These are phyloP conservation scores for Candida loeiensis DNA, from an alignment of 805 yeast genomes.

Conservation along the genomic window DNA sequence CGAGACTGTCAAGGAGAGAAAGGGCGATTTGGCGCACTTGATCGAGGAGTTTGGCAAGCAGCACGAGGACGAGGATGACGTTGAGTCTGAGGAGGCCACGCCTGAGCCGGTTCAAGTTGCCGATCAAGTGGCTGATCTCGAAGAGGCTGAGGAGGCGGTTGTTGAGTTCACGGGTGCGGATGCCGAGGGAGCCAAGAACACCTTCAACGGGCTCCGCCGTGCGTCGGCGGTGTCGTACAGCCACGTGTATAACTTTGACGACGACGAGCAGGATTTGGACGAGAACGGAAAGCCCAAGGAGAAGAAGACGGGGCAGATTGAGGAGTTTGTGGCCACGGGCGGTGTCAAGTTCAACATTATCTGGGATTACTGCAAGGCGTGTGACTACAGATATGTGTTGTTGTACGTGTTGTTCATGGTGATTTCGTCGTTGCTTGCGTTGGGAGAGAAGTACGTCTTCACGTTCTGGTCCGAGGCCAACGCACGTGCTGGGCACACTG, in stretches of 20 bases:
- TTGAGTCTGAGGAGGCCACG: no score
- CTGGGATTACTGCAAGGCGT: conserved; percentile 54
- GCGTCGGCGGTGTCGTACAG: conserved; percentile 23
- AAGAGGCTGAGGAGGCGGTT: conserved; percentile 6
- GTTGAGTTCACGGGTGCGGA: conserved; percentile 8
- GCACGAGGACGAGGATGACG: conserved; percentile 8
- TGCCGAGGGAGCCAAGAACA: conserved; percentile 4
- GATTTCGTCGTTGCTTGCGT: conserved; percentile 31
- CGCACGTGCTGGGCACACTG: conserved; percentile 38
- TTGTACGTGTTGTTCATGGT: conserved; percentile 39
- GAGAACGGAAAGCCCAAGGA: conserved; percentile 10
- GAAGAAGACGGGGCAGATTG: conserved; percentile 14
- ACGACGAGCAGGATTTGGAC: conserved; percentile 11
- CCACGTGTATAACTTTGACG: conserved; percentile 22
- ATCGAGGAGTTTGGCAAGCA: conserved; percentile 21
- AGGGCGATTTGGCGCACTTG: conserved; percentile 20
- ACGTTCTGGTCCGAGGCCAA: conserved; percentile 66
- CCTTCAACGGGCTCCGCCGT: conserved; percentile 13
- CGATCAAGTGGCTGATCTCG: no score
- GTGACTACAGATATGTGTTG: conserved; percentile 27
- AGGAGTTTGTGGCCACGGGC: conserved; percentile 51
- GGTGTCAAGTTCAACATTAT: conserved; percentile 55
- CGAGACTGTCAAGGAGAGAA: conserved; percentile 17
- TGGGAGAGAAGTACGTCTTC: conserved; percentile 58
- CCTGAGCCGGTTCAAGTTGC: no score